phyloP scores from a whole-genome alignment of 306 rosid genomes.

The Phaseolus lunatus region DNA sequence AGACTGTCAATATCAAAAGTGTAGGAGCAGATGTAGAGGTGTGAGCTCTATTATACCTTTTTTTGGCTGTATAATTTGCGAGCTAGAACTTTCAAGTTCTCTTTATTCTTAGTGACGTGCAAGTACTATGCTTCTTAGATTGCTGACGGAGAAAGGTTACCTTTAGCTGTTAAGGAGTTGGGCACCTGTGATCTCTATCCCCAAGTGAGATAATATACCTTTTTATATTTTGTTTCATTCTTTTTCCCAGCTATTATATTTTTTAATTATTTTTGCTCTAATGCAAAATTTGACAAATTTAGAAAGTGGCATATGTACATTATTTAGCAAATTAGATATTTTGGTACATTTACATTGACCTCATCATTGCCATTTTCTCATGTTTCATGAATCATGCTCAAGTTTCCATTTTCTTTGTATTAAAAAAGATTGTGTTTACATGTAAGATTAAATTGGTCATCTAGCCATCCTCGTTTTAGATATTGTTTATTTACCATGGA shows the following conservation, averaged over 20 bases:
- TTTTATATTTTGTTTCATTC: constrained; percentile 23
- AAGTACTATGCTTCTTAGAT: constrained; percentile 62
- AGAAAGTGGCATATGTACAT: constrained; percentile 25
- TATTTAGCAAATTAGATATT: constrained; percentile 34
- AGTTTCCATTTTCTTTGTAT: constrained; percentile 4
- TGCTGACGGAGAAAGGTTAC: constrained; percentile 97
- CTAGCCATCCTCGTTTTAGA: constrained; percentile 7
- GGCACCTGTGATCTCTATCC: constrained; percentile 99
- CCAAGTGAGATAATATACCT: constrained; percentile 63
- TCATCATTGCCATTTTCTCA: constrained; percentile 10
- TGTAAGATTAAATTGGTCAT: constrained; percentile 28
- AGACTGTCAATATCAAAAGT: constrained; percentile 92
- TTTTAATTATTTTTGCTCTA: constrained; percentile 32
- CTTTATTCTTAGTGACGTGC: constrained; percentile 29
- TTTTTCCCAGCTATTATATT: constrained; percentile 29
- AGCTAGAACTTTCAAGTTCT: constrained; percentile 31
- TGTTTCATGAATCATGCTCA: not conserved
- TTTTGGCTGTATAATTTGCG: constrained; percentile 27
- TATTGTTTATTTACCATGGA: not conserved
- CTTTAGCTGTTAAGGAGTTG: constrained; percentile 98
- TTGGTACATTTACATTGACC: constrained; percentile 26
- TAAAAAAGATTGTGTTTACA: not conserved
- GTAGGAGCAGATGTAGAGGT: constrained; percentile 97
- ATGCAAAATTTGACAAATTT: constrained; percentile 32
- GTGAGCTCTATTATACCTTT: constrained; percentile 41